phyloP scores from a whole-genome alignment of 1,284 basidiomycete species.

The Rhizoctonia solani region DNA sequence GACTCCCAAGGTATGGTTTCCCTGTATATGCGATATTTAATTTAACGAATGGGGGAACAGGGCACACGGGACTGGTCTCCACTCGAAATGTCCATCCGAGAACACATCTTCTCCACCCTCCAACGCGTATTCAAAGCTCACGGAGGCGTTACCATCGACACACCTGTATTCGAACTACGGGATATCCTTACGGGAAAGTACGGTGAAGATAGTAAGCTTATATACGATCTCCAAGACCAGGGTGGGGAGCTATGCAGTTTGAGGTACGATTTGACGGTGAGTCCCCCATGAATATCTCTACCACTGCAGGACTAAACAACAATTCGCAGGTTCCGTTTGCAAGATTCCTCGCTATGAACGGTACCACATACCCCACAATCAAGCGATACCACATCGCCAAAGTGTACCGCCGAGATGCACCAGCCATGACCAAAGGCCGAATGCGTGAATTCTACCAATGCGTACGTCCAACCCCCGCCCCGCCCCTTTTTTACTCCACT shows the following conservation, averaged over 20 bases:
- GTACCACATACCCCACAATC: constrained; percentile 66
- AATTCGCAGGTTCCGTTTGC: constrained; percentile 77
- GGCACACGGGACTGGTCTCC: constrained; percentile 97
- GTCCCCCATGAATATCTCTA: constrained; percentile 37
- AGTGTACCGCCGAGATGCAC: constrained; percentile 95
- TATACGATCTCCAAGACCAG: constrained; percentile 97
- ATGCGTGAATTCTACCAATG: constrained; percentile 99
- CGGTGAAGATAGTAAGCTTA: constrained; percentile 96
- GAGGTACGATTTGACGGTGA: constrained; percentile 91
- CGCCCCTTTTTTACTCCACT: background rate
- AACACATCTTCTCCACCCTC: constrained; percentile 88
- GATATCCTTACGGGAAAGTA: constrained; percentile 96
- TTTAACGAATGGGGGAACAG: constrained; percentile 51
- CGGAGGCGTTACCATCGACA: constrained; percentile 93
- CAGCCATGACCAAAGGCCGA: constrained; percentile 96
- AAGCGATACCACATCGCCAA: constrained; percentile 99
- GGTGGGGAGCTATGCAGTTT: constrained; percentile 97
- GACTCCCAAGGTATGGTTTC: constrained; percentile 70
- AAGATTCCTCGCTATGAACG: constrained; percentile 93
- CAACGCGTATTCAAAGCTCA: constrained; percentile 87
- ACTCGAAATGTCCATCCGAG: constrained; percentile 90
- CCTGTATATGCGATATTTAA: background rate
- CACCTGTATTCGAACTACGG: constrained; percentile 96
- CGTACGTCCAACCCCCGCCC: constrained; percentile 53
- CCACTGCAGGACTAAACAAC: background rate